Conservation (phyloP, 176 grass and related monocot genomes). For the Bromus sterilis region DNA sequence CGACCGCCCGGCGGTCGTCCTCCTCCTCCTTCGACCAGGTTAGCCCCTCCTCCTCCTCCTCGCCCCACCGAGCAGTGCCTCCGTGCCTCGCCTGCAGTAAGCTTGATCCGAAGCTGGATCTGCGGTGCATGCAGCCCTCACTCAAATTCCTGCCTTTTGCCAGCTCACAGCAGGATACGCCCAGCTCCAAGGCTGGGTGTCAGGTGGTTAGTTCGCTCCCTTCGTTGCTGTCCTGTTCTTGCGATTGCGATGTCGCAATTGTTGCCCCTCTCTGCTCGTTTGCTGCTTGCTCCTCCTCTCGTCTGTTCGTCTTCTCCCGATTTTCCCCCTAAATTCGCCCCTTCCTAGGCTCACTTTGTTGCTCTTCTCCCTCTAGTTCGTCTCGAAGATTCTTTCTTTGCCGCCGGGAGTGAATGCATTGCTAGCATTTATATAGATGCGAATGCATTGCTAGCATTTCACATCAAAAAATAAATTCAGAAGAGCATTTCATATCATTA, state of each 20-base stretch:
- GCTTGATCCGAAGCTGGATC: constrained; percentile 11
- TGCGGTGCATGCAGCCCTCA: neutral
- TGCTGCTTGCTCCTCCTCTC: neutral
- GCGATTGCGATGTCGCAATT: neutral
- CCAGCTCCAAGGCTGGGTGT: neutral
- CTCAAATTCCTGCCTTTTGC: constrained; percentile 20
- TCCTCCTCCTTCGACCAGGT: neutral
- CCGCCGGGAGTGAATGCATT: neutral
- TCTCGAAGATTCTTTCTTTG: neutral
- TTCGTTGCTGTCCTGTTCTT: constrained; percentile 14
- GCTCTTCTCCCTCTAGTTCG: neutral
- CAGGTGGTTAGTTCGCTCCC: constrained; percentile 7
- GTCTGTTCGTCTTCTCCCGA: neutral
- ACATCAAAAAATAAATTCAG: neutral
- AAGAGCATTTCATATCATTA: neutral
- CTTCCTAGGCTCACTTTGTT: neutral
- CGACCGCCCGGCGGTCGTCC: neutral
- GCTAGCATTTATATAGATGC: constrained; percentile 2
- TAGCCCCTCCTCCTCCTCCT: neutral
- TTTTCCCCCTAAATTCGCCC: neutral
- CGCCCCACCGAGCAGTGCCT: neutral
- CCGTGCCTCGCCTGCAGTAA: neutral
- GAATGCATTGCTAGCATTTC: neutral
- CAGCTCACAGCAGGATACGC: neutral
- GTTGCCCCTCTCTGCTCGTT: neutral